A percentile compares a stretch with the other conserved stretches of the same genome.
Conservation (phyloP, 2,329 filamentous ascomycete species). For the Penicillium sp. region DNA sequence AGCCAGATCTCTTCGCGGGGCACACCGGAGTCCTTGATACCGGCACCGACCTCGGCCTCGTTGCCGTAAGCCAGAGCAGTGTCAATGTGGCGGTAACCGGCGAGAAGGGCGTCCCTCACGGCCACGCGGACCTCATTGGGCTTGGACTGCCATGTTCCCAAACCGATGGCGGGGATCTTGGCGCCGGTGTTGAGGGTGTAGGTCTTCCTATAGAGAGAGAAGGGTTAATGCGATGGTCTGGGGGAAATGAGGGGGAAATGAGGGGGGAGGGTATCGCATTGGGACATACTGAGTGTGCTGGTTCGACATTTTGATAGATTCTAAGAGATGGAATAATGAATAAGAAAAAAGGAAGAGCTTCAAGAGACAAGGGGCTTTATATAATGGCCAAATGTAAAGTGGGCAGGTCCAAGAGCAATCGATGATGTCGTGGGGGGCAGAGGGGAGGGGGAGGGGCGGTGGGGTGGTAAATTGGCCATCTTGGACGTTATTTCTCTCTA, state of each 20-base stretch:
- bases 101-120: conserved; percentile 42
- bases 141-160: conserved; percentile 50
- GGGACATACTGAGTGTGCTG: conserved; percentile 18
- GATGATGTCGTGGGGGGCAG: conserved; percentile 14
- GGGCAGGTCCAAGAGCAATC: conserved; percentile 20
- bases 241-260: too few relatives aligned
- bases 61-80: conserved; percentile 51
- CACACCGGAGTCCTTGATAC: conserved; percentile 57
- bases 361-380: conserved; percentile 9
- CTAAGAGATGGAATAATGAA: neutral
- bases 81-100: conserved; percentile 51
- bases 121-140: conserved; percentile 45
- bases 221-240: neutral
- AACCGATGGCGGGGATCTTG: conserved; percentile 44
- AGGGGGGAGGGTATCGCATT: neutral
- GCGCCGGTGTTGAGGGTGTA: conserved; percentile 45
- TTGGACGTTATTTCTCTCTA: neutral
- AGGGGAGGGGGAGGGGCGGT: neutral
- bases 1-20: conserved; percentile 60
- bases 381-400: conserved; percentile 5
- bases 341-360: neutral
- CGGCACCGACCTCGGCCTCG: conserved; percentile 58
- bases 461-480: neutral
- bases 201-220: conserved; percentile 22
- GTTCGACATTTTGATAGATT: conserved; percentile 16